These are phyloP conservation scores for Penicillium sp. DNA, from an alignment of 2,329 filamentous ascomycete genomes.

Conservation along the genomic window DNA sequence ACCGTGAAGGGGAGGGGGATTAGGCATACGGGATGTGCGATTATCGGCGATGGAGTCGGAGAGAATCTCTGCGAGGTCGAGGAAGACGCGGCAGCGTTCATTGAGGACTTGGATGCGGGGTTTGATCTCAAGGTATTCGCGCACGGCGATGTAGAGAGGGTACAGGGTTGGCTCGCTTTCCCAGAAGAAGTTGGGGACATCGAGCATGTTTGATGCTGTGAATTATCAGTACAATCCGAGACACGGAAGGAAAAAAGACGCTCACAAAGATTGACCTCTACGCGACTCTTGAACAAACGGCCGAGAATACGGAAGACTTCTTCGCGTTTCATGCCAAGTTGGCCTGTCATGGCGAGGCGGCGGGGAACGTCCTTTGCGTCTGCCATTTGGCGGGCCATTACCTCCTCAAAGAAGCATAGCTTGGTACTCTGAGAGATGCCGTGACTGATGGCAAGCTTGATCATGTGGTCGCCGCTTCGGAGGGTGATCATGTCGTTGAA, in stretches of 20 bases:
- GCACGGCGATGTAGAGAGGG: conserved; percentile 88
- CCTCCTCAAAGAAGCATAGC: conserved; percentile 90
- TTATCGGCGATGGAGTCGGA: conserved; percentile 88
- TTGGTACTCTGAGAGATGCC: conserved; percentile 97
- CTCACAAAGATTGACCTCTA: conserved; percentile 97
- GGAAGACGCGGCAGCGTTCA: conserved; percentile 91
- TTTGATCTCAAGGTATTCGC: conserved; percentile 97
- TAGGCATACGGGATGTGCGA: conserved; percentile 73
- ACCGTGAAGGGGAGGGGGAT: not conserved
- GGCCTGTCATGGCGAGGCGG: conserved; percentile 80
- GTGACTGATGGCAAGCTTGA: conserved; percentile 95
- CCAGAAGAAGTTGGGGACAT: conserved; percentile 83
- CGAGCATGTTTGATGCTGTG: conserved; percentile 86
- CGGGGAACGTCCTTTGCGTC: conserved; percentile 91
- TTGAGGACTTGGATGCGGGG: conserved; percentile 95
- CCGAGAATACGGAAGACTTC: conserved; percentile 93
- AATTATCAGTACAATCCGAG: conserved; percentile 14
- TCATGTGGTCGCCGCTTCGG: conserved; percentile 94
- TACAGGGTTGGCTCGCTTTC: conserved; percentile 93
- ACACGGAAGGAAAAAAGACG: conserved; percentile 14
- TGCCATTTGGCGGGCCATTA: conserved; percentile 91
- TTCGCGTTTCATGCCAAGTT: conserved; percentile 83
- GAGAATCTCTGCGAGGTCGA: conserved; percentile 92
- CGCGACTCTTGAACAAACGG: conserved; percentile 84
- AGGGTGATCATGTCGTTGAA: conserved; percentile 99